These are phyloP conservation scores for Hsuehochloa calcarea DNA, from an alignment of 176 grass and related monocot species.

Conservation along the genomic window DNA sequence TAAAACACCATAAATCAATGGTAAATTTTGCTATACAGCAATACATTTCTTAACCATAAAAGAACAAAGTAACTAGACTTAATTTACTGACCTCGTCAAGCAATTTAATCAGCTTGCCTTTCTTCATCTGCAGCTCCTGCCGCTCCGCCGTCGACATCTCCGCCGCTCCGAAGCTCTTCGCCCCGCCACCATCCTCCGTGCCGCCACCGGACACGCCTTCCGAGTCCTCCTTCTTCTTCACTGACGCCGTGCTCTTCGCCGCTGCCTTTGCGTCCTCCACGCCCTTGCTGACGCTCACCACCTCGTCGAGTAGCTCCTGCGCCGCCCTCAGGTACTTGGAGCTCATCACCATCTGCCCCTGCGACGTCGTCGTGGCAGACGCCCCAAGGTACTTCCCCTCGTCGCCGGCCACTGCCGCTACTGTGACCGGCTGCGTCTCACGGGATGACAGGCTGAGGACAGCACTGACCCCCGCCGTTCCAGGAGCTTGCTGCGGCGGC, in stretches of 20 bases:
- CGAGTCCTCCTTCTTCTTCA: constrained; percentile 53
- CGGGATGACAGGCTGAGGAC: constrained; percentile 90
- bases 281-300: constrained; percentile 81
- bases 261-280: constrained; percentile 28
- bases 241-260: constrained; percentile 18
- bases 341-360: constrained; percentile 70
- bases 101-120: constrained; percentile 97
- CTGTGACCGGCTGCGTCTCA: constrained; percentile 56
- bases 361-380: constrained; percentile 6
- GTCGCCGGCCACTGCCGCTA: constrained; percentile 40
- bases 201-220: constrained; percentile 38
- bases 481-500: constrained; percentile 42
- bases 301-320: constrained; percentile 88
- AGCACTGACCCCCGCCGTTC: constrained; percentile 34
- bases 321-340: constrained; percentile 91
- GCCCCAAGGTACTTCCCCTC: constrained; percentile 33
- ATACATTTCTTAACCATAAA: background rate
- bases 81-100: constrained; percentile 79
- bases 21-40: background rate
- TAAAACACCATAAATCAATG: background rate
- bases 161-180: background rate
- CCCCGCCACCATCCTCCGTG: constrained; percentile 34
- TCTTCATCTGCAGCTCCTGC: constrained; percentile 99
- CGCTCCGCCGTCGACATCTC: constrained; percentile 88
- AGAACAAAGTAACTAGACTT: background rate